phyloP scores from a whole-genome alignment of 2,329 filamentous ascomycete genomes.

The Fusarium palustre region DNA sequence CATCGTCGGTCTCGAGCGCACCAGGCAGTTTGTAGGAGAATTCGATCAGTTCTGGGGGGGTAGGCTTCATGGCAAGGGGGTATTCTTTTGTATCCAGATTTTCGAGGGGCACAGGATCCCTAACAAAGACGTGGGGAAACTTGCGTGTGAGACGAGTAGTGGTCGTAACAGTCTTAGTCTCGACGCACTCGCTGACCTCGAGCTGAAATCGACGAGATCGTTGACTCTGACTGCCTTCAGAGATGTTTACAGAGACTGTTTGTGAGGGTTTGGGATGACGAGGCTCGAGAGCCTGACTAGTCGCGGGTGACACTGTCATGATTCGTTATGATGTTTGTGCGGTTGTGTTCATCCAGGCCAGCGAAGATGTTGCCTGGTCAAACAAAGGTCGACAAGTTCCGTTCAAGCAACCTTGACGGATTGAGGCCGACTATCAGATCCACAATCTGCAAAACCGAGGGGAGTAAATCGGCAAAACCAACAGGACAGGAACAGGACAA shows the following conservation, averaged over 20 bases:
- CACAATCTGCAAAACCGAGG: neutral
- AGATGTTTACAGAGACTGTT: slow-evolving; percentile 62
- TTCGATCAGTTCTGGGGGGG: slow-evolving; percentile 80
- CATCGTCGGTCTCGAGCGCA: slow-evolving; percentile 45
- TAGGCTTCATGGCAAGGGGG: slow-evolving; percentile 84
- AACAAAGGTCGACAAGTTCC: neutral
- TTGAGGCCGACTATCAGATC: neutral
- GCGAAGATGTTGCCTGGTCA: neutral
- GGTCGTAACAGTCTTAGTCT: slow-evolving; percentile 83
- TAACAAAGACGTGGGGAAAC: slow-evolving; percentile 87
- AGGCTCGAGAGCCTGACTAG: slow-evolving; percentile 54
- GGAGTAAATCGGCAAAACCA: slow-evolving; percentile 1
- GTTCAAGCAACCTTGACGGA: neutral
- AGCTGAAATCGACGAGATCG: slow-evolving; percentile 61
- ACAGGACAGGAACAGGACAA: slow-evolving; percentile 4
- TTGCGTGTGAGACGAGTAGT: slow-evolving; percentile 88
- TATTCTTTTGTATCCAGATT: slow-evolving; percentile 89
- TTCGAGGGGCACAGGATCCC: slow-evolving; percentile 75
- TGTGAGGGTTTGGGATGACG: slow-evolving; percentile 51
- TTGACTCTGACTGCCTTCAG: slow-evolving; percentile 54
- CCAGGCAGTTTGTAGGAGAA: slow-evolving; percentile 76
- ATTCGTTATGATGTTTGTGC: slow-evolving; percentile 30
- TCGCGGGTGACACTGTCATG: slow-evolving; percentile 55
- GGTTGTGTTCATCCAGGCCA: slow-evolving; percentile 24
- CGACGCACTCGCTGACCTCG: slow-evolving; percentile 72